Percentiles rank a stretch among this genome's conserved stretches.
These are phyloP conservation scores for Geosmithia flava DNA, from an alignment of 2,329 filamentous ascomycete genomes.

Conservation along the genomic window DNA sequence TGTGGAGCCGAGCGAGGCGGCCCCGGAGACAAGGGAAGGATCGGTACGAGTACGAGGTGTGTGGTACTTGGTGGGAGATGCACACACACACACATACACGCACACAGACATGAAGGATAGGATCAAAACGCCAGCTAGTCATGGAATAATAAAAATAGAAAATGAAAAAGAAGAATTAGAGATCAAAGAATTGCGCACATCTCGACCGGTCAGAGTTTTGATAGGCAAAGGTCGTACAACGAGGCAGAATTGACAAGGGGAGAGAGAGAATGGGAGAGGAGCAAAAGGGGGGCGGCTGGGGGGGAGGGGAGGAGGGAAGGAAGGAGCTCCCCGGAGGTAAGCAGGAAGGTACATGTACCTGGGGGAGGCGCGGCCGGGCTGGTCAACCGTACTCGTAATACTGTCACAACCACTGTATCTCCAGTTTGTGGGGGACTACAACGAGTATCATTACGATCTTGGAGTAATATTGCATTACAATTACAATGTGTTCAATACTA, in stretches of 20 bases:
- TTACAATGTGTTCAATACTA: too few species aligned
- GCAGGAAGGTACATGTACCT: not conserved
- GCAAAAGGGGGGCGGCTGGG: not conserved
- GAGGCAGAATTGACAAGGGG: not conserved
- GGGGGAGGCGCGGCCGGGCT: not conserved
- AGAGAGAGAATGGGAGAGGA: not conserved
- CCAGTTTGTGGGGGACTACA: too few species aligned
- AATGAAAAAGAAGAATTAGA: too few species aligned
- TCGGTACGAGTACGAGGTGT: not conserved
- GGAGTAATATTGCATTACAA: too few species aligned
- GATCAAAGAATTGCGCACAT: not conserved
- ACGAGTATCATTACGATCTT: too few species aligned
- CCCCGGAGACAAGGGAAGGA: not conserved
- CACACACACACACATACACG: not conserved
- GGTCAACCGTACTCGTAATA: too few species aligned
- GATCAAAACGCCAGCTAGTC: not conserved
- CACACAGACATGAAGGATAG: not conserved
- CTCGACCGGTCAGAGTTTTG: not conserved
- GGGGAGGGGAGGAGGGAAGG: not conserved
- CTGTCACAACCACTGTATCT: too few species aligned
- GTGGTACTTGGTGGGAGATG: not conserved
- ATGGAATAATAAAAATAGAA: not conserved
- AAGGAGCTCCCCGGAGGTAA: not conserved
- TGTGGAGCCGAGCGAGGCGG: not conserved
- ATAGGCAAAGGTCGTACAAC: not conserved